Evolutionary conservation across 768 basidiomycete species (phyloP), one percentile per base, ranked within the genome.

Genomic region (Fomitopsis serialis): DNA sequence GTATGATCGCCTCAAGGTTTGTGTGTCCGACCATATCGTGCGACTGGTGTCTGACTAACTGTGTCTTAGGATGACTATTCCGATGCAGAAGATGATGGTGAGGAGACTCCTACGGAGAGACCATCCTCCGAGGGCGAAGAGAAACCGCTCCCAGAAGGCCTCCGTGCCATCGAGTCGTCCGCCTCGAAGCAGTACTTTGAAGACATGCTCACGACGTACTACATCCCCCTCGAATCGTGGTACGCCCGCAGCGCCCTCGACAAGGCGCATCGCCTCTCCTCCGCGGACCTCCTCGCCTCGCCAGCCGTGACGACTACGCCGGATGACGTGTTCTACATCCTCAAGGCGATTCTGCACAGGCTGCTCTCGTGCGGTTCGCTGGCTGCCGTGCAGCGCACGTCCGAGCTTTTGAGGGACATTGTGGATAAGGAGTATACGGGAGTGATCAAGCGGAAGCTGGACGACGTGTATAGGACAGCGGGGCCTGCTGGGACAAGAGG

Each of bases 301-400:
- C 91, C 79, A 48, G 73, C 78, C 11, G 80, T 76, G 1, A 89
- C 87, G 0, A 92, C 90, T 0, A 84, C 82, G 0, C 91, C 92
- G 0, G 97, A 99, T 67, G 97, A 98, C 60, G 89, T 87, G 1
- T 99, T 98, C 72, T 99, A 97, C 70, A 87, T 99, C 53, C 74
- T 98, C 54, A 98, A 97, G 68, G 77, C 84, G 7, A 85, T 95
- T 2, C 75, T 94, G 4, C 75, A 81, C 19, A 81, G 97, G 11
- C 70, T 93, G 29, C 65, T 97, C 17, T 87, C 89, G 0, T 87
- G 89, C 0, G 92, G 92, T 0, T 87, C 87, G 2, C 57, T 82
- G 3, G 63, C 67, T 5, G 80, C 78, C 2, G 75, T 92, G 2
- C 74, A 80, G 54, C 74, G 72, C 24, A 84, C 84, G 49, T 71